Percentiles rank a stretch among this genome's conserved stretches.
Evolutionary conservation across 1,284 basidiomycete species (phyloP).

Genomic region (Papiliotrema nemorosa): DNA sequence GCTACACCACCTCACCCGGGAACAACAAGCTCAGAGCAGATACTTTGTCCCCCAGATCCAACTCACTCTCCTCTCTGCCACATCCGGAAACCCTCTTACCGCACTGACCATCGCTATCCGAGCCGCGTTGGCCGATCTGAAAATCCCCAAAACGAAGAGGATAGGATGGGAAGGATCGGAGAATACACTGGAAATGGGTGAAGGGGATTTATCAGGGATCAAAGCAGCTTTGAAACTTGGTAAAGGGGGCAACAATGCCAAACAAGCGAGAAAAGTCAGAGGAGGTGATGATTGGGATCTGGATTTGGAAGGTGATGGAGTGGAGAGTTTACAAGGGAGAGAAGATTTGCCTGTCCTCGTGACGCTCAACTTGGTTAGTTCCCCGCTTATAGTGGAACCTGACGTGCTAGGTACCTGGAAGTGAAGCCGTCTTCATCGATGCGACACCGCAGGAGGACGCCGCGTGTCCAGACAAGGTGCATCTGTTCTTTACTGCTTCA

Average conservation of each 20-base stretch:
- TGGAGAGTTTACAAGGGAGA: slow-evolving; percentile 23
- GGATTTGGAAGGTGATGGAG: slow-evolving; percentile 30
- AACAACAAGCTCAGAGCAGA: slow-evolving; percentile 7
- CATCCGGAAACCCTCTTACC: slow-evolving; percentile 30
- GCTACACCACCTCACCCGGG: slow-evolving; percentile 1
- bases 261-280: slow-evolving; percentile 23
- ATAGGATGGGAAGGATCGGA: slow-evolving; percentile 37
- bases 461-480: slow-evolving; percentile 43
- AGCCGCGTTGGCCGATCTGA: slow-evolving; percentile 40
- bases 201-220: slow-evolving; percentile 39
- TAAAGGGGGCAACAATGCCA: slow-evolving; percentile 27
- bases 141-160: slow-evolving; percentile 39
- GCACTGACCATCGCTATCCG: slow-evolving; percentile 40
- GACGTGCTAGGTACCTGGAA: slow-evolving; percentile 25
- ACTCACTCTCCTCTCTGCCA: slow-evolving; percentile 37
- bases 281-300: slow-evolving; percentile 49
- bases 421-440: slow-evolving; percentile 37
- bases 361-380: slow-evolving; percentile 41
- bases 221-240: slow-evolving; percentile 43
- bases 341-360: slow-evolving; percentile 43
- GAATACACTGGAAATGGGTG: slow-evolving; percentile 7
- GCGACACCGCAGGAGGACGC: slow-evolving; percentile 44
- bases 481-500: slow-evolving; percentile 33
- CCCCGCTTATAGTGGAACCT: background rate
- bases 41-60: slow-evolving; percentile 46